Evolutionary conservation across 805 yeast species (phyloP).

Genomic region (Tetrapisispora taiwanensis): DNA sequence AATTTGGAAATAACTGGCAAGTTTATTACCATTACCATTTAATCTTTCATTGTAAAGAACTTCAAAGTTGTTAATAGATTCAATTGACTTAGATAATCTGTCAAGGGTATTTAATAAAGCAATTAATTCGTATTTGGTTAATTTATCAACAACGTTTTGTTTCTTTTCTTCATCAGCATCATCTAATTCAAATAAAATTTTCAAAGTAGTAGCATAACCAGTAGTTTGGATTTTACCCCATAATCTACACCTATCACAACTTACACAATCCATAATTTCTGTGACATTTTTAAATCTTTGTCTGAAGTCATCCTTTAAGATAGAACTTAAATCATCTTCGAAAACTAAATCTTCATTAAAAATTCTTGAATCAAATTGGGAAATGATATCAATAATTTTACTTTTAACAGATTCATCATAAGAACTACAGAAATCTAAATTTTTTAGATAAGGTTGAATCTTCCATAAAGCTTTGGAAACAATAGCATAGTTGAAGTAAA

Average conservation of each 20-base stretch:
- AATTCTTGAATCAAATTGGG: slow-evolving; percentile 28
- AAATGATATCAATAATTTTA: slow-evolving; percentile 34
- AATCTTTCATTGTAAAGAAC: slow-evolving; percentile 35
- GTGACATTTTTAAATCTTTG: slow-evolving; percentile 81
- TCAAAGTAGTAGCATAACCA: slow-evolving; percentile 95
- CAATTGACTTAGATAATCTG: slow-evolving; percentile 75
- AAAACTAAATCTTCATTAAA: slow-evolving; percentile 45
- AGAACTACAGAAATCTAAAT: slow-evolving; percentile 39
- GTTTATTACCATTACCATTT: slow-evolving; percentile 9
- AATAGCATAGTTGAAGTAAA: slow-evolving; percentile 87
- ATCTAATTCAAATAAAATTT: slow-evolving; percentile 70
- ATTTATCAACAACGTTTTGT: slow-evolving; percentile 43
- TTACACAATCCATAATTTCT: slow-evolving; percentile 95
- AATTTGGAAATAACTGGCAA: slow-evolving; percentile 20
- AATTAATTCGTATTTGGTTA: slow-evolving; percentile 74
- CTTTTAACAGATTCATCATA: slow-evolving; percentile 38
- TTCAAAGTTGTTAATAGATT: slow-evolving; percentile 64
- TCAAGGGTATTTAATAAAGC: slow-evolving; percentile 90
- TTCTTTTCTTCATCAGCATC: slow-evolving; percentile 34
- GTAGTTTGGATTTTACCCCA: slow-evolving; percentile 98
- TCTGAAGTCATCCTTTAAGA: slow-evolving; percentile 76
- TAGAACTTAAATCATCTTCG: slow-evolving; percentile 34
- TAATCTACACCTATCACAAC: slow-evolving; percentile 92
- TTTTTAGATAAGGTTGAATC: slow-evolving; percentile 42
- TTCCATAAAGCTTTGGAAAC: slow-evolving; percentile 74